Base-by-base conservation (phyloP, 768 basidiomycete genomes). In the Hemileccinum rubropunctum region DNA sequence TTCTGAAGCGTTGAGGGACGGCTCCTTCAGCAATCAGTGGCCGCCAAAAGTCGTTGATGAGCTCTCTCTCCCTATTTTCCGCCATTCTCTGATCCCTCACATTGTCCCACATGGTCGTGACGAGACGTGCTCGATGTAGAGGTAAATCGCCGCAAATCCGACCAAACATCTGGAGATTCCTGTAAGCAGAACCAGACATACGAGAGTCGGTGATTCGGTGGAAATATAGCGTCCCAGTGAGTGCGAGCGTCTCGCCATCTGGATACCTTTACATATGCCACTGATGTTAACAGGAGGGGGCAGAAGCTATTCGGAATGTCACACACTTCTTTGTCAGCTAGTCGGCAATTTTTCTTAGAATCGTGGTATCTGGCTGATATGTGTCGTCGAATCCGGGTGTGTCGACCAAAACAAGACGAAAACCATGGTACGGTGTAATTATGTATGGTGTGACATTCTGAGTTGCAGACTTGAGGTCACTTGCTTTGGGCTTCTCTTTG, bases 151-250 rank as follows among this genome's bases (percentile, higher is more conserved):
- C n/a, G n/a, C n/a, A n/a, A n/a, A n/a, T n/a, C n/a, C n/a, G n/a
- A n/a, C n/a, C n/a, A n/a, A n/a, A n/a, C n/a, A n/a, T n/a, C n/a
- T n/a, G n/a, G n/a, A n/a, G n/a, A n/a, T 70, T 71, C 38, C 58
- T 62, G 20, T 45, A 42, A 11, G 52, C 49, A 14, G 68, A 63
- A 13, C 68, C 71, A 11, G 60, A 52, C 58, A 75, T 60, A 4
- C 69, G 65, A 21, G 53, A 69, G 45, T 71, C 67, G 23, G 68
- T 61, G 38, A 74, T 72, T 26, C 64, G 60, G 33, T 70, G 67
- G 17, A 68, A 34, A 48, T 71, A 71, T n/a, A 71, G 47, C 28
- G 72, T 55, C 9, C 73, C 74, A 17, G 58, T 43, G 4, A 67
- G 43, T 13, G 48, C 62, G 38, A 49, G 42, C 0, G 23, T 36